Evolutionary conservation across 108 stramenopile genomes (phyloP), one percentile per base, ranked within the genome.

Genomic region (Craspedostauros australis): DNA sequence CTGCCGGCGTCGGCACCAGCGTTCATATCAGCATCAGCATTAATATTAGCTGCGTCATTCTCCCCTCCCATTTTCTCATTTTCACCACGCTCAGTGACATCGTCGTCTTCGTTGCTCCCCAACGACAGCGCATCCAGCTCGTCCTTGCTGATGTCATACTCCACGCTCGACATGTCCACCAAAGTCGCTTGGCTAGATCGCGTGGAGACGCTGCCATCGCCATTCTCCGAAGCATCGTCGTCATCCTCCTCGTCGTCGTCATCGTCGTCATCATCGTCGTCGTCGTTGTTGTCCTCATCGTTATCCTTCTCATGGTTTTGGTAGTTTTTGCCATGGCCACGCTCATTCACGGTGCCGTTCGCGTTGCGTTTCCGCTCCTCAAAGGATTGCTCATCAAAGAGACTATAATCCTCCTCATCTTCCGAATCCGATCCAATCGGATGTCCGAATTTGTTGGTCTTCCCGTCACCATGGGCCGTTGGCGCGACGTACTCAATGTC

Each of bases 61-160:
- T 28, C 44, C 24, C 14, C 34, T 22, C 50, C 57, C 18, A 6
- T 12, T 4, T 37, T 21, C 4, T 70, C 68, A 25, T 36, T 29
- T 15, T 61, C 39, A 16, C 42, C 61, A 11, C 14, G 40, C 41
- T 39, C 46, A 26, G 72, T 64, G 27, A 36, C 38, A 16, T 8
- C 18, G 3, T 39, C 41, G 26, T 59, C 63, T n/a, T 38, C 64
- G 16, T 66, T 60, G n/a, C n/a, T n/a, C n/a, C n/a, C n/a, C n/a
- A n/a, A n/a, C 6, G 89, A 87, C 3, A 92, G 67, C 5, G 86
- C 86, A 44, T 62, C 71, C 11, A 92, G 62, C 48, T 92, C 90
- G 32, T 62, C 68, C 32, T 64, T 79, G n/a, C 60, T 78, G 45
- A 91, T 84, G 27, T 72, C 63, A 30, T 68, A 58, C 36, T 84